Base-by-base conservation (phyloP, 2,329 filamentous ascomycete genomes). In the Eutypa lata region DNA sequence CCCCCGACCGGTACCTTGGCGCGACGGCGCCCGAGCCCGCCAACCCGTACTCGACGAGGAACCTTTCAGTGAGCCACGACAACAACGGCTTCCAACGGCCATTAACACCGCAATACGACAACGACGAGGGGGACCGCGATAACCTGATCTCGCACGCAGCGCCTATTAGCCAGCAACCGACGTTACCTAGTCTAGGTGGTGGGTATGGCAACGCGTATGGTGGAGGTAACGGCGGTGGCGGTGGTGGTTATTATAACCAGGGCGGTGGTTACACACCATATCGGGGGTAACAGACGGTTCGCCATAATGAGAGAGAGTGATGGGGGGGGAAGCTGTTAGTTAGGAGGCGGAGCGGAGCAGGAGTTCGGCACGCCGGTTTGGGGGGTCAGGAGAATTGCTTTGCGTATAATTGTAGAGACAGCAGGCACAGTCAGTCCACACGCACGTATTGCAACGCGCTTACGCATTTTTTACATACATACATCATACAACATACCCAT, bases 141-240 rank as follows among this genome's bases (percentile, higher is more conserved):
- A 67, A 65, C 48, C 69, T 80, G 16, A 61, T 77, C 14, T 54
- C 61, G 13, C 63, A 68, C 43, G 73, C 75, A 1, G 75, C 74
- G 28, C 74, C 76, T 2, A 65, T 73, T n/a, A 64, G 62, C 6
- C 56, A 68, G 7, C 65, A 71, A 53, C 71, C 72, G 0, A 71
- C 68, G 16, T n/a, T 73, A 48, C 68, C 70, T 42, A 59, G 62
- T 18, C 2, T 69, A 5, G 63, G 61, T 21, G 56, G 55, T 4
- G 60, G 58, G 24, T 58, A 62, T 21, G 55, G 55, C 42, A 52
- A 57, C 42, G 54, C 53, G 40, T 59, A 61, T 14, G 55, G 55
- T 13, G 50, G 50, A 6, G 51, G 51, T 11, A 10, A 19, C 26
- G 31, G 31, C 14, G 56, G 55, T 13, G 50, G 50, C 11, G 53